A percentile compares a stretch with the other conserved stretches of the same genome.
These are phyloP conservation scores for Bolboschoenus planiculmis DNA, from an alignment of 176 grass and related monocot genomes.

Conservation along the genomic window DNA sequence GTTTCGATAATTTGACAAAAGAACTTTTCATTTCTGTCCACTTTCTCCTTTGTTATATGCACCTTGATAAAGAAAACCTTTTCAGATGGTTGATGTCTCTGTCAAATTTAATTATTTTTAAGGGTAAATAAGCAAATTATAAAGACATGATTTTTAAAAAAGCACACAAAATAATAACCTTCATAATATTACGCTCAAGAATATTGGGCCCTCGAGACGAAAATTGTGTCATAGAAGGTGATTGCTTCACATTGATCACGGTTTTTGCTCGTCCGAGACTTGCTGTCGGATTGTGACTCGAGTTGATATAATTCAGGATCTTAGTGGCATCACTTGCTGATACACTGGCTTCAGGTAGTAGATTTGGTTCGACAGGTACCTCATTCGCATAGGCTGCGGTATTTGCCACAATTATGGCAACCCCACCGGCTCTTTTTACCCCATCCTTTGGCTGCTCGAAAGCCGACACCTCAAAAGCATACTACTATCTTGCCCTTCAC, in stretches of 20 bases:
- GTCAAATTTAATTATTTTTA: too few relatives aligned
- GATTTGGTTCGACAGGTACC: constrained; percentile 76
- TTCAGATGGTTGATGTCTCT: too few relatives aligned
- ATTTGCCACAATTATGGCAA: constrained; percentile 80
- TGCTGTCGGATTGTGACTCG: constrained; percentile 32
- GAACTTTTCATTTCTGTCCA: too few relatives aligned
- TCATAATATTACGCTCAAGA: constrained; percentile 74
- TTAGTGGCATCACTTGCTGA: constrained; percentile 30
- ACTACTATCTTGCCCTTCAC: constrained; percentile 76
- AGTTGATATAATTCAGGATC: constrained; percentile 60
- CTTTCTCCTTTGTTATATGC: too few relatives aligned
- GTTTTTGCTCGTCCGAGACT: constrained; percentile 39
- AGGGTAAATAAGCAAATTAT: neutral
- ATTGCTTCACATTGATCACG: constrained; percentile 44
- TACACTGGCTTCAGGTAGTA: constrained; percentile 61
- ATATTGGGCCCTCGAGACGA: constrained; percentile 82
- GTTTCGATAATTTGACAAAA: too few relatives aligned
- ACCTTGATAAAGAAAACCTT: too few relatives aligned
- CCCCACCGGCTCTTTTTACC: constrained; percentile 83
- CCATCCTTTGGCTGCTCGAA: constrained; percentile 59
- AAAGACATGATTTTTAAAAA: neutral
- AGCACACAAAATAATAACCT: constrained; percentile 27
- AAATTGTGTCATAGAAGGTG: constrained; percentile 81
- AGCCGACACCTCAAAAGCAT: constrained; percentile 62
- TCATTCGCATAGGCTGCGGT: constrained; percentile 40